Conservation (phyloP, 805 yeast species). For the Wickerhamiella vanderwaltii region DNA sequence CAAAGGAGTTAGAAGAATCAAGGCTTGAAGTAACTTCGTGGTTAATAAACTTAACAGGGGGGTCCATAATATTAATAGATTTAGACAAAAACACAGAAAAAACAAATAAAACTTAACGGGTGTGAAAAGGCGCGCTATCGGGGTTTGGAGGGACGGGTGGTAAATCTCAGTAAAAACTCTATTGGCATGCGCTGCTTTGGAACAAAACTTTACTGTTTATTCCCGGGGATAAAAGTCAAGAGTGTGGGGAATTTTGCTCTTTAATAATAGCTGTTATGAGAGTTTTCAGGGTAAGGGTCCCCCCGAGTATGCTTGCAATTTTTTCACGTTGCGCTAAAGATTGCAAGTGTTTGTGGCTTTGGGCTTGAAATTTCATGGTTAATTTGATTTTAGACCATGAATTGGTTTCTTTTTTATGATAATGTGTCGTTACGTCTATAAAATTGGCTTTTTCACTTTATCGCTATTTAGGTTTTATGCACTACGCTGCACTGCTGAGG, state of each 20-base stretch:
- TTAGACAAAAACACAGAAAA: constrained; percentile 5
- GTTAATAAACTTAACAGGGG: constrained; percentile 41
- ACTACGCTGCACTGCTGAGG: too few species aligned
- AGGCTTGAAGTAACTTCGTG: constrained; percentile 64
- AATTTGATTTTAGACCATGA: too few species aligned
- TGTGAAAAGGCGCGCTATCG: constrained; percentile 16
- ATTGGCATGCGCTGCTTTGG: constrained; percentile 14
- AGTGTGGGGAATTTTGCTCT: neutral
- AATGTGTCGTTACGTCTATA: too few species aligned
- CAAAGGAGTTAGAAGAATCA: constrained; percentile 87
- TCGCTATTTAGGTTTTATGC: too few species aligned
- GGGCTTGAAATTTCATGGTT: too few species aligned
- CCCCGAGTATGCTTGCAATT: neutral
- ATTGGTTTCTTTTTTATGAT: too few species aligned
- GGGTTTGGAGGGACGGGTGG: constrained; percentile 19
- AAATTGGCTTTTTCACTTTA: too few species aligned
- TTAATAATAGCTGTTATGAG: constrained; percentile 3
- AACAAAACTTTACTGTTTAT: constrained; percentile 5
- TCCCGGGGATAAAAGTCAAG: neutral
- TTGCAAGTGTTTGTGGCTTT: too few species aligned
- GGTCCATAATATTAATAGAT: constrained; percentile 13
- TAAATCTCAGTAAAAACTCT: constrained; percentile 16
- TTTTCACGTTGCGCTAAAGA: constrained; percentile 3
- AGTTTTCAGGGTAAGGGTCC: constrained; percentile 5
- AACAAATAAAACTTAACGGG: constrained; percentile 11